Conservation (phyloP, 345 rosid species). For the Erodium maritimum region DNA sequence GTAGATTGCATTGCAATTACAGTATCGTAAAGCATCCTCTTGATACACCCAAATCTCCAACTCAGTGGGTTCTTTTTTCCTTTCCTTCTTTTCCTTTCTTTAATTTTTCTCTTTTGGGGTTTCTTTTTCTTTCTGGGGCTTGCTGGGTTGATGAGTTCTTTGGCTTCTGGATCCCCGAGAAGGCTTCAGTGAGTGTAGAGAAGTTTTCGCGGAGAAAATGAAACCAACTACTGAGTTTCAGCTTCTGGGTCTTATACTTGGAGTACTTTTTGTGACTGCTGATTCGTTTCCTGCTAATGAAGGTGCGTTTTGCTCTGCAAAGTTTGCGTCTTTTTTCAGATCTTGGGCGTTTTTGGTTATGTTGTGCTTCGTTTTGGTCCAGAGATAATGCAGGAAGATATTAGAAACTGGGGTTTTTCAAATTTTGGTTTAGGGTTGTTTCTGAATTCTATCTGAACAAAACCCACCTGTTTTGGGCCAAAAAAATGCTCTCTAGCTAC, state of each 20-base stretch:
- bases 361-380: conserved; percentile 12
- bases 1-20: not conserved
- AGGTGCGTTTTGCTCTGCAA: conserved; percentile 27
- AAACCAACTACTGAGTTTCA: conserved; percentile 20
- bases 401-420: conserved; percentile 6
- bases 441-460: not conserved
- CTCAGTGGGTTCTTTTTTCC: conserved; percentile 12
- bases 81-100: not conserved
- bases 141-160: conserved; percentile 19
- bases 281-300: conserved; percentile 49
- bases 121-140: not conserved
- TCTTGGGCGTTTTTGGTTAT: conserved; percentile 28
- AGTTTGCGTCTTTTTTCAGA: conserved; percentile 23
- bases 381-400: conserved; percentile 11
- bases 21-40: conserved; percentile 2
- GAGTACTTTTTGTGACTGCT: conserved; percentile 32
- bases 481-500: not conserved
- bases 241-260: conserved; percentile 32
- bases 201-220: conserved; percentile 27
- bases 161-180: conserved; percentile 12
- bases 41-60: conserved; percentile 9
- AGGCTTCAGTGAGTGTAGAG: conserved; percentile 10
- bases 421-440: not conserved
- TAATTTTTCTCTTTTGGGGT: not conserved
- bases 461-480: not conserved